phyloP scores from a whole-genome alignment of 1,139 yeast species.

The Hemisphaericaspora subhashii region DNA sequence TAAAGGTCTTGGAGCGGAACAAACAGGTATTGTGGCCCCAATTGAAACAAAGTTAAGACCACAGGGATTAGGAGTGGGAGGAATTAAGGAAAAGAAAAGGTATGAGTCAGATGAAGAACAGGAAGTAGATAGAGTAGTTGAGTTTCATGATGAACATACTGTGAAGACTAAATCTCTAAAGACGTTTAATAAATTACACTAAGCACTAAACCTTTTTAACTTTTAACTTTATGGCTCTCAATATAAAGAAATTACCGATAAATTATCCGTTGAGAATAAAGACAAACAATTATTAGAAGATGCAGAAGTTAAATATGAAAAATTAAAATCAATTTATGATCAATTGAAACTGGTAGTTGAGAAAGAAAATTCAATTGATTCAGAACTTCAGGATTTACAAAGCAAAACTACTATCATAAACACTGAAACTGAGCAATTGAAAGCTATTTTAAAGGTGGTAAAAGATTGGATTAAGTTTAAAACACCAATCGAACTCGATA shows the following conservation, averaged over 20 bases:
- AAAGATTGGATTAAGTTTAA: too few relatives aligned
- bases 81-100: conserved; percentile 33
- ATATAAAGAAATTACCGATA: conserved; percentile 27
- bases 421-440: not conserved
- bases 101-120: conserved; percentile 5
- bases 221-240: too few relatives aligned
- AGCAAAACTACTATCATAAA: not conserved
- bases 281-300: conserved; percentile 8
- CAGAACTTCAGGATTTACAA: conserved; percentile 13
- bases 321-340: conserved; percentile 17
- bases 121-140: conserved; percentile 9
- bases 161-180: conserved; percentile 11
- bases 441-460: not conserved
- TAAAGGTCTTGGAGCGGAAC: conserved; percentile 71
- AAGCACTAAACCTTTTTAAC: too few relatives aligned
- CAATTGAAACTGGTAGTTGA: conserved; percentile 19
- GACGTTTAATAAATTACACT: too few relatives aligned
- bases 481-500: too few relatives aligned
- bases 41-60: conserved; percentile 70
- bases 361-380: conserved; percentile 21
- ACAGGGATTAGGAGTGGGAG: conserved; percentile 74
- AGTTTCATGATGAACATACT: conserved; percentile 4
- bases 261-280: conserved; percentile 1
- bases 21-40: conserved; percentile 76
- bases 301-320: conserved; percentile 10